These are phyloP conservation scores for Senna tora DNA, from an alignment of 306 rosid genomes.

Conservation along the genomic window DNA sequence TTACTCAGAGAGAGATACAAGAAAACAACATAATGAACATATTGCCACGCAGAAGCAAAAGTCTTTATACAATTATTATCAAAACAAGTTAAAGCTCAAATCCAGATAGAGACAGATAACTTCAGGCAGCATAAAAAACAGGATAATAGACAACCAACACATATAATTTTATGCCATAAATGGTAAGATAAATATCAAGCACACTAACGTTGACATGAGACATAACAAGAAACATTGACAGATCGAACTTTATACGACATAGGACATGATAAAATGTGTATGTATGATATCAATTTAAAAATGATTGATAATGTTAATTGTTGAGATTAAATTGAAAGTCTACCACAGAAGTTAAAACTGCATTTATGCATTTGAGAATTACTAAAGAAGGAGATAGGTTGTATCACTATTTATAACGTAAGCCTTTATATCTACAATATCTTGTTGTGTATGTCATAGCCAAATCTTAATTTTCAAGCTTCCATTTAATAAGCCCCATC, in stretches of 20 bases:
- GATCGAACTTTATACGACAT: neutral
- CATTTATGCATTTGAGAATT: neutral
- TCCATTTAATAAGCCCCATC: neutral
- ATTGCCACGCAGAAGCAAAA: neutral
- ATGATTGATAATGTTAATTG: neutral
- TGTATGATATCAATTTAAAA: neutral
- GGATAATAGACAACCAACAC: neutral
- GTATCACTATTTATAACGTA: neutral
- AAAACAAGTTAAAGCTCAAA: neutral
- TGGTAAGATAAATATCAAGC: neutral
- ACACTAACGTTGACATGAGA: neutral
- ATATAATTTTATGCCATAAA: neutral
- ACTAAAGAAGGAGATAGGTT: neutral
- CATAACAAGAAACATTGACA: constrained; percentile 2
- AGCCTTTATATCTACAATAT: neutral
- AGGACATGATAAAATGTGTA: neutral
- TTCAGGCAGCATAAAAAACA: neutral
- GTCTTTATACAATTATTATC: neutral
- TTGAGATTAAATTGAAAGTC: neutral
- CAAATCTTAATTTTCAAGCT: neutral
- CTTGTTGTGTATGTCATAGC: neutral
- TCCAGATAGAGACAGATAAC: neutral
- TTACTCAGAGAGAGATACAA: neutral
- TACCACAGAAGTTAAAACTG: neutral
- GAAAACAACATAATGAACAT: neutral